Percentiles rank a stretch among this genome's conserved stretches.
Evolutionary conservation across 1,284 basidiomycete species (phyloP).

Genomic region (Trichosporon sp.): DNA sequence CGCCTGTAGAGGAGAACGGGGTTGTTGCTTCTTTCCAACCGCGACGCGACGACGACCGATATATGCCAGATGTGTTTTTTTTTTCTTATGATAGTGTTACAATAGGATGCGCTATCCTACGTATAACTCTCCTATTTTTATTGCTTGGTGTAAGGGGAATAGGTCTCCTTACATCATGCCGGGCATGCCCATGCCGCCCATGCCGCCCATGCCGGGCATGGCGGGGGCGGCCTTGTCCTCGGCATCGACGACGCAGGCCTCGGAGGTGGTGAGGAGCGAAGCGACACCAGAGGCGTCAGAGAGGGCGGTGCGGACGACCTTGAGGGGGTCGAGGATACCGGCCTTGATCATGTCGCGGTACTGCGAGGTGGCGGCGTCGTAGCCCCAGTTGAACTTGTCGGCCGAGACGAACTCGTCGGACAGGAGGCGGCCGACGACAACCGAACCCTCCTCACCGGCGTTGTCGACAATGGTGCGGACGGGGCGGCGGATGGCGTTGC

Average conservation of each 20-base stretch:
- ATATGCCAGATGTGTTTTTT: constrained; percentile 9
- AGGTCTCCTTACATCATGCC: constrained; percentile 22
- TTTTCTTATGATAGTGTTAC: constrained; percentile 18
- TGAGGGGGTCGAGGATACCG: constrained; percentile 91
- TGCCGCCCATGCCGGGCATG: constrained; percentile 55
- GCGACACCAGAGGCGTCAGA: constrained; percentile 84
- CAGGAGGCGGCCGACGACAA: constrained; percentile 85
- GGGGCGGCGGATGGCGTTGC: constrained; percentile 79
- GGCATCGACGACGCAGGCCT: constrained; percentile 89
- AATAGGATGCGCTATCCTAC: constrained; percentile 20
- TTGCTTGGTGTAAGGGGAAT: not conserved
- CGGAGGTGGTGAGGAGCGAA: constrained; percentile 87
- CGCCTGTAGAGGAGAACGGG: not conserved
- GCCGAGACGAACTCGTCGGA: constrained; percentile 47
- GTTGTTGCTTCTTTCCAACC: constrained; percentile 18
- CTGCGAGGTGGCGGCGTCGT: constrained; percentile 87
- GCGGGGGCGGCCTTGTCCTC: constrained; percentile 70
- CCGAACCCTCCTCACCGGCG: constrained; percentile 90
- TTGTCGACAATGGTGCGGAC: constrained; percentile 89
- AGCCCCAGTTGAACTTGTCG: constrained; percentile 77
- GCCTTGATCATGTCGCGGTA: constrained; percentile 92
- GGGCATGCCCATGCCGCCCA: constrained; percentile 64
- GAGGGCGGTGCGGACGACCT: constrained; percentile 89
- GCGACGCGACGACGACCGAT: not conserved
- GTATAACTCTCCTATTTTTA: constrained; percentile 4